These are phyloP conservation scores for Hymenoscyphus fraxineus DNA, from an alignment of 2,329 filamentous ascomycete species.

Conservation along the genomic window DNA sequence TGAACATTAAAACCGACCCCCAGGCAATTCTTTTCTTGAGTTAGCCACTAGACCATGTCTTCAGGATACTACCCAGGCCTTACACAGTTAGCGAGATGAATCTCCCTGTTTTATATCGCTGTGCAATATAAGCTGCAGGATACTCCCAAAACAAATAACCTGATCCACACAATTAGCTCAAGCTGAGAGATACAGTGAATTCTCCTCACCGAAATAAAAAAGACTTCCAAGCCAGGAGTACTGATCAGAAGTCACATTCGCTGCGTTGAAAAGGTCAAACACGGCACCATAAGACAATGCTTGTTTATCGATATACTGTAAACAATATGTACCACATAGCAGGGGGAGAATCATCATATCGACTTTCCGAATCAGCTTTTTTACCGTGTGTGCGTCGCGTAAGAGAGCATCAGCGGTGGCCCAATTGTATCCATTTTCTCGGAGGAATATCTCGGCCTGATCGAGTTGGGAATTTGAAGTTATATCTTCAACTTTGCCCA, in stretches of 20 bases:
- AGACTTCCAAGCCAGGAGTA: conserved; percentile 46
- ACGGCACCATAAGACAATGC: conserved; percentile 39
- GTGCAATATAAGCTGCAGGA: conserved; percentile 6
- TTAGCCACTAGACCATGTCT: conserved; percentile 18
- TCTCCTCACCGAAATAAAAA: conserved; percentile 40
- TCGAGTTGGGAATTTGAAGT: conserved; percentile 39
- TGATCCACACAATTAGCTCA: neutral
- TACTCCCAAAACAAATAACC: conserved; percentile 12
- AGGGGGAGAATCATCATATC: conserved; percentile 50
- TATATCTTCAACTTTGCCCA: neutral
- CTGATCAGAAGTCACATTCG: conserved; percentile 39
- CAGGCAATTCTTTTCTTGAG: conserved; percentile 49
- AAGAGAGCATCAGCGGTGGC: conserved; percentile 43
- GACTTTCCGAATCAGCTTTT: conserved; percentile 41
- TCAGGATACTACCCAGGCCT: conserved; percentile 10
- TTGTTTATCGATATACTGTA: conserved; percentile 55
- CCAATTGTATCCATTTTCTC: conserved; percentile 43
- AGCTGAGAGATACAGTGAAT: neutral
- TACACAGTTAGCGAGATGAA: conserved; percentile 10
- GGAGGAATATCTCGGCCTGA: conserved; percentile 46
- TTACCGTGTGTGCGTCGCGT: conserved; percentile 37
- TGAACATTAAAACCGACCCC: conserved; percentile 55
- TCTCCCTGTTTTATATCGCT: conserved; percentile 1
- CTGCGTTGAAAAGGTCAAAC: conserved; percentile 43
- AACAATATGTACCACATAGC: conserved; percentile 46